phyloP scores from a whole-genome alignment of 2,329 filamentous ascomycete genomes.

The Aureobasidium pullulans region DNA sequence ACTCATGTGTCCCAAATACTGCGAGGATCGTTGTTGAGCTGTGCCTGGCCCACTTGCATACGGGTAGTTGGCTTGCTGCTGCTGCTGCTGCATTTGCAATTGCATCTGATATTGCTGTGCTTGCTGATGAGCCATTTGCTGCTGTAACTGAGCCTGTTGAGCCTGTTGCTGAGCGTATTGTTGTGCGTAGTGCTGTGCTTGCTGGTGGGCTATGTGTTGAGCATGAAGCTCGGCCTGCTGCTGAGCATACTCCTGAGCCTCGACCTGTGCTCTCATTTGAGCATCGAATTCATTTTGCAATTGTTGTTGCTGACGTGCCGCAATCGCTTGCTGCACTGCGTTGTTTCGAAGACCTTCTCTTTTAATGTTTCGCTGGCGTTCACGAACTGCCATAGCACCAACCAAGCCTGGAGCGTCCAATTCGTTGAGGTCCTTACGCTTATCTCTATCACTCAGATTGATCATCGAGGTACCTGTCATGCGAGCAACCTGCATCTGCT shows the following conservation, averaged over 20 bases:
- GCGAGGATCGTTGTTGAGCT: constrained; percentile 14
- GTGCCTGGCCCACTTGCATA: constrained; percentile 9
- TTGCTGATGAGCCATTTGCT: constrained; percentile 22
- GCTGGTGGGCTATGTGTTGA: constrained; percentile 19
- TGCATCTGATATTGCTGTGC: constrained; percentile 19
- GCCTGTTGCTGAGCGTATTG: constrained; percentile 11
- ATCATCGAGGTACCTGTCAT: constrained; percentile 72
- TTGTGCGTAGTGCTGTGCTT: constrained; percentile 24
- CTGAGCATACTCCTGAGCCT: constrained; percentile 28
- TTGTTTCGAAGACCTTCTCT: constrained; percentile 58
- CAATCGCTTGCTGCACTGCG: constrained; percentile 64
- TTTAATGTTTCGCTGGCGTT: constrained; percentile 67
- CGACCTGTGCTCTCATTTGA: constrained; percentile 31
- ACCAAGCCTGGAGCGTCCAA: constrained; percentile 48
- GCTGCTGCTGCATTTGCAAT: constrained; percentile 17
- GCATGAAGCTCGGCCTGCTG: constrained; percentile 20
- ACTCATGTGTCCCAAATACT: constrained; percentile 10
- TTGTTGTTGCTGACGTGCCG: constrained; percentile 44
- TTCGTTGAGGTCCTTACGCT: constrained; percentile 27
- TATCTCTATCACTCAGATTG: constrained; percentile 50
- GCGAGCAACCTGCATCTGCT: constrained; percentile 82
- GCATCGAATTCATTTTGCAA: constrained; percentile 29
- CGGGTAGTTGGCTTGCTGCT: constrained; percentile 5
- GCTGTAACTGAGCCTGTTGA: constrained; percentile 30
- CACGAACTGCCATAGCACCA: constrained; percentile 69